Evolutionary conservation across 768 basidiomycete species (phyloP).

Genomic region (Macrocybe gigantea): DNA sequence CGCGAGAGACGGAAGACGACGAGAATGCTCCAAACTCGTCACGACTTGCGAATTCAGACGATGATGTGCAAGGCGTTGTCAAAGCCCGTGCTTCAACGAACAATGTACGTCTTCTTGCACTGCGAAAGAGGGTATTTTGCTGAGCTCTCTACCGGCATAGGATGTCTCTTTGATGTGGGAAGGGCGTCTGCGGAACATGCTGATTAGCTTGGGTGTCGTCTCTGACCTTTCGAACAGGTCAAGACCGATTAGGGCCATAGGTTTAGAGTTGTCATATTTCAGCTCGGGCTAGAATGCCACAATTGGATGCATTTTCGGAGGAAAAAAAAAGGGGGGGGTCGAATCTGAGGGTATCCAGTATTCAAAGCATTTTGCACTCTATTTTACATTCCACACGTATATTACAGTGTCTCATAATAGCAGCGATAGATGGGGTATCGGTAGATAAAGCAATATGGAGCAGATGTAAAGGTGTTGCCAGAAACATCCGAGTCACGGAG

Average conservation of each 20-base stretch:
- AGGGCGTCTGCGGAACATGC: slow-evolving; percentile 82
- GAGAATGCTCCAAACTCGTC: slow-evolving; percentile 10
- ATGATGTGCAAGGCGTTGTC: slow-evolving; percentile 70
- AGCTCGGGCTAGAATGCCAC: slow-evolving; percentile 39
- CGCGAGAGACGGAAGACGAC: slow-evolving; percentile 25
- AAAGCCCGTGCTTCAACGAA: slow-evolving; percentile 89
- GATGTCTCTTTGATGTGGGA: slow-evolving; percentile 93
- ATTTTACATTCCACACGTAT: no score
- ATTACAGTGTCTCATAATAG: not conserved
- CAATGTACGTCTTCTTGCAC: slow-evolving; percentile 48
- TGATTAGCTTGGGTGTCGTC: slow-evolving; percentile 87
- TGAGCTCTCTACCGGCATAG: slow-evolving; percentile 28
- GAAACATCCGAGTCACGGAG: no score
- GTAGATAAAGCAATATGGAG: not conserved
- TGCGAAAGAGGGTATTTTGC: not conserved
- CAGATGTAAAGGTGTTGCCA: not conserved
- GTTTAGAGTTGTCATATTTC: slow-evolving; percentile 92
- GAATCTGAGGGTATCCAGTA: no score
- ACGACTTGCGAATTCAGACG: slow-evolving; percentile 8
- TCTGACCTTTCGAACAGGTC: slow-evolving; percentile 82
- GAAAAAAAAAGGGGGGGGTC: no score
- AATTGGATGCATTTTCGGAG: not conserved
- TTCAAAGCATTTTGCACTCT: no score
- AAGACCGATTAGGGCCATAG: slow-evolving; percentile 84
- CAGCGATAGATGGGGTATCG: not conserved